Evolutionary conservation across 2,329 filamentous ascomycete genomes (phyloP), one percentile per base, ranked within the genome.

Genomic region (Aulographum hederae): DNA sequence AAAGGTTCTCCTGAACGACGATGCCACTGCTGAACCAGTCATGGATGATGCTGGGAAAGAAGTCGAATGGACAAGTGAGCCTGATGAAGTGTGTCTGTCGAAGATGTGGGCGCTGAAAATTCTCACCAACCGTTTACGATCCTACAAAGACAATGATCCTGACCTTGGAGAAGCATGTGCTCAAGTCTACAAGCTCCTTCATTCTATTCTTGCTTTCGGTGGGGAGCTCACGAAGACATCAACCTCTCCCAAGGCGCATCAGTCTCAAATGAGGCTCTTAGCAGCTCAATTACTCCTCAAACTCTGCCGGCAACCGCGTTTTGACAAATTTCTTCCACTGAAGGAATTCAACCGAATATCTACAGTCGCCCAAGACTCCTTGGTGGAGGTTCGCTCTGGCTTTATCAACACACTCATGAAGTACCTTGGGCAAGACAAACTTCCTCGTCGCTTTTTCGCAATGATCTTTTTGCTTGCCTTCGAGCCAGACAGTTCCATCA

Each of bases 371-470:
- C 86, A 95, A 48, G 85, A 94, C 46, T 63, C 65, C 4, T 64
- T 78, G 31, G 57, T 69, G 2, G 66, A 76, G 39, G 82, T 95
- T 18, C 76, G 89, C 20, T 68, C 66, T 29, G 69, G 68, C 2
- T 95, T 98, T 44, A 65, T 89, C 32, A 72, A 74, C 44, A 84
- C 85, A 43, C 60, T 98, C 26, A 89, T 92, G 54, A 94, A 92
- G 54, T 86, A 92, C 45, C 68, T 95, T 4, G 78, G 78, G 6
- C 69, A 77, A 32, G 68, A 67, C 34, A 72, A 66, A 41, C 63
- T 92, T 2, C 65, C 71, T 1, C 60, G 66, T 10, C 73, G 86
- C 6, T 98, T 91, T 63, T 89, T 92, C 51, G 78, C 81, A 0
- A 75, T 93, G 26, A 65, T 92, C 4, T 95, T 94, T 57, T 59